A percentile compares a stretch with the other conserved stretches of the same genome.
phyloP scores from a whole-genome alignment of 352 stramenopile genomes.

The Pythium sp. region DNA sequence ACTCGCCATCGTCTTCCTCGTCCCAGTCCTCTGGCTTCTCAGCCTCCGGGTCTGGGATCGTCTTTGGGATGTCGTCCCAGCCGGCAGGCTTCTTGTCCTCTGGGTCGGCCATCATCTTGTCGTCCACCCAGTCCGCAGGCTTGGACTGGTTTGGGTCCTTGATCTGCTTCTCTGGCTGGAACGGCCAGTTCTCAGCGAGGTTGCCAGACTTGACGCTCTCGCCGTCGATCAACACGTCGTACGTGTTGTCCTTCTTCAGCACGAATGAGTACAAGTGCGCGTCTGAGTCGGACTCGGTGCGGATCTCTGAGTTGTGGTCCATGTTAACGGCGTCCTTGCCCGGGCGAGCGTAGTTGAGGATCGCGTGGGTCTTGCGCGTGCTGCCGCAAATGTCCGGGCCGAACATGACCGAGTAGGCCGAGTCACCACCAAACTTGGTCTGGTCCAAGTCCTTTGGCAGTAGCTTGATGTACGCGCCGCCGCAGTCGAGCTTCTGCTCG shows the following conservation, averaged over 20 bases:
- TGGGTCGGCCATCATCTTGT: conserved; percentile 92
- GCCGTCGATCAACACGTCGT: conserved; percentile 96
- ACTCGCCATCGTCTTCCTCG: conserved; percentile 98
- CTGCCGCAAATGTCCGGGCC: conserved; percentile 98
- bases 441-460: conserved; percentile 91
- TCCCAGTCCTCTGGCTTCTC: conserved; percentile 98
- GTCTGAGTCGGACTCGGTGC: conserved; percentile 71
- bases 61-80: conserved; percentile 94
- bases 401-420: conserved; percentile 98
- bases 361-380: conserved; percentile 97
- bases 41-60: conserved; percentile 97
- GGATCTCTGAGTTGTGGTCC: conserved; percentile 88
- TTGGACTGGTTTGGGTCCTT: conserved; percentile 96
- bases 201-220: conserved; percentile 90
- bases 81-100: conserved; percentile 95
- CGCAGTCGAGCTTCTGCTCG: conserved; percentile 98
- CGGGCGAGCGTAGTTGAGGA: conserved; percentile 96
- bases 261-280: conserved; percentile 99
- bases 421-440: conserved; percentile 93
- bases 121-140: conserved; percentile 98
- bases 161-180: conserved; percentile 95
- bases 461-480: conserved; percentile 99
- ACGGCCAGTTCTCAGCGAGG: conserved; percentile 95
- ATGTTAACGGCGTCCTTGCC: conserved; percentile 93
- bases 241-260: conserved; percentile 97